Base-by-base conservation (phyloP, 495 filamentous ascomycete genomes). In the Annulohypoxylon moriforme region DNA sequence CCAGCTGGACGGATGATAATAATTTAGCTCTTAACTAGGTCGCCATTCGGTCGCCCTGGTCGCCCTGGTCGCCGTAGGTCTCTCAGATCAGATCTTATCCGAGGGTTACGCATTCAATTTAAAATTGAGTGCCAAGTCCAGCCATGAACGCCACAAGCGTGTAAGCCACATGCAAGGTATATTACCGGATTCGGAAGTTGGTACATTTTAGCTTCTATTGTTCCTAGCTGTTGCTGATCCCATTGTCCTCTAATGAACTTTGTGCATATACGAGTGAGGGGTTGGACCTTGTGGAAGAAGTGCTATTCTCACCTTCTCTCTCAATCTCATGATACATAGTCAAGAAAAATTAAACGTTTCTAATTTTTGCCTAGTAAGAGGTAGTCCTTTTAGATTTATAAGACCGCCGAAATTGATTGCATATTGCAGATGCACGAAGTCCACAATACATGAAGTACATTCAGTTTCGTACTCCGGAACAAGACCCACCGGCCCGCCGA, bases 91-190 rank as follows among this genome's bases (percentile, higher is more conserved):
- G 49, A 29, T 24, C 33, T 38, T 47, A 58, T 66, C 62, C 50
- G 29, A 46, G n/a, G 63, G 63, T 44, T 65, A 68, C 36, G 58
- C 25, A 57, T 18, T 55, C 59, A 44, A 53, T 69, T 60, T 60
- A 33, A 58, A 24, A 52, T 33, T 33, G 11, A 27, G 36, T 16
- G 2, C 27, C 14, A 18, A 18, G 27, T 16, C 9, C 27, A 46
- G 66, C 22, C 46, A 42, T 44, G 44, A 24, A 60, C 69, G 69
- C 69, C 69, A 68, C 69, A 67, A 49, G 44, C 8, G 29, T 53
- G 59, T 63, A 72, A 72, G 69, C 69, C 69, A 72, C 69, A 47
- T 40, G 34, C 20, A 63, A 60, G 53, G 50, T 63, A 64, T 49
- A 14, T 47, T 67, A n/a, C 64, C 59, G 20, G 11, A 67, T 67